These are phyloP conservation scores for Chlamydomonas asymmetrica DNA, from an alignment of 139 green algal species.

Conservation along the genomic window DNA sequence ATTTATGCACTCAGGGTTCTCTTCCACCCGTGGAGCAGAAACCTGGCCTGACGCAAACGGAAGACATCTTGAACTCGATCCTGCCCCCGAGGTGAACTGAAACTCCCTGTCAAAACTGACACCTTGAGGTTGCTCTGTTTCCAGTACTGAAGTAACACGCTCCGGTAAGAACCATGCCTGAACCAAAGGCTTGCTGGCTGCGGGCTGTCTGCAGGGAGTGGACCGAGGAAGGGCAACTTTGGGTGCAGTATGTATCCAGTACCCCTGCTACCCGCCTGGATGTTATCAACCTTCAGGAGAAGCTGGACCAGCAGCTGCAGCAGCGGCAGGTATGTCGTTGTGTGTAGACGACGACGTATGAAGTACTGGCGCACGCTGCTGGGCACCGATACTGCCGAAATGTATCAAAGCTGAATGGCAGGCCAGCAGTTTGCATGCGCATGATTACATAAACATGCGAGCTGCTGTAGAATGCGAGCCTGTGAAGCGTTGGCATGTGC, in stretches of 20 bases:
- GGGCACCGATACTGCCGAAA: no score
- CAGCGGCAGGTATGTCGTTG: slow-evolving; percentile 60
- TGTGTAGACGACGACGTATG: not conserved
- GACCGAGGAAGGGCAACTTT: slow-evolving; percentile 85
- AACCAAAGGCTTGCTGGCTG: not conserved
- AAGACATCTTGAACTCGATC: slow-evolving; percentile 90
- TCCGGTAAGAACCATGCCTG: not conserved
- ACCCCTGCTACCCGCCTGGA: slow-evolving; percentile 83
- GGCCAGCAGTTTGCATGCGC: not conserved
- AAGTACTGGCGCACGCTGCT: no score
- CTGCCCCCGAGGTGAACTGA: slow-evolving; percentile 70
- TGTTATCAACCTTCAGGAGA: slow-evolving; percentile 87
- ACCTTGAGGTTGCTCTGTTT: not conserved
- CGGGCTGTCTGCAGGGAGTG: slow-evolving; percentile 65
- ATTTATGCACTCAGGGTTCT: slow-evolving; percentile 34
- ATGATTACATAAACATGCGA: not conserved
- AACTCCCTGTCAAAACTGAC: not conserved
- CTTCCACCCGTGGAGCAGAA: slow-evolving; percentile 76
- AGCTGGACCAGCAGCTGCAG: slow-evolving; percentile 85
- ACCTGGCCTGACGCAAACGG: slow-evolving; percentile 70
- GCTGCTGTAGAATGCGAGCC: no score
- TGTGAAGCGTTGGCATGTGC: no score
- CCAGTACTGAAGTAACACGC: not conserved
- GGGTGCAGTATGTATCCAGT: slow-evolving; percentile 86
- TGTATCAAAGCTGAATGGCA: no score